Evolutionary conservation across 805 yeast species (phyloP).

Genomic region (Kazachstania taianensis): DNA sequence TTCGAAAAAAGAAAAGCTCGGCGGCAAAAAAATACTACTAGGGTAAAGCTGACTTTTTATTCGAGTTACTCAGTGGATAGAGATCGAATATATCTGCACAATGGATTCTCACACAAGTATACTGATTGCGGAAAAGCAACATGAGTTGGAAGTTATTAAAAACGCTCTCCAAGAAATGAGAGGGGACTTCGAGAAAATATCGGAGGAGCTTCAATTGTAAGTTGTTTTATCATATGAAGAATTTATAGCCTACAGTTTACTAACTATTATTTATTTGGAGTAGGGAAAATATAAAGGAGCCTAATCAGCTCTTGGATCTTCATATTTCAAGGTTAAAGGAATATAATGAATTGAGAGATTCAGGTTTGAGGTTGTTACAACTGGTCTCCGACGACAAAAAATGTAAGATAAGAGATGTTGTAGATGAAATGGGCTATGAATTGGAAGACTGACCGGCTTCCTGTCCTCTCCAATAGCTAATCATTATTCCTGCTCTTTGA

Average conservation of each 20-base stretch:
- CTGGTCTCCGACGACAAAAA: constrained; percentile 52
- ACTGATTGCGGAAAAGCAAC: background rate
- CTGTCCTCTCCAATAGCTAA: too few relatives aligned
- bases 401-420: constrained; percentile 36
- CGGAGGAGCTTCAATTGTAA: constrained; percentile 1
- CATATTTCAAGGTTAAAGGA: constrained; percentile 45
- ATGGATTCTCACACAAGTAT: too few relatives aligned
- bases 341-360: constrained; percentile 57
- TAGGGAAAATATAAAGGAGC: constrained; percentile 9
- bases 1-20: too few relatives aligned
- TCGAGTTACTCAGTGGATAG: too few relatives aligned
- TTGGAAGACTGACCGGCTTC: constrained; percentile 17
- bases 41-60: too few relatives aligned
- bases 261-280: too few relatives aligned
- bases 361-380: constrained; percentile 45
- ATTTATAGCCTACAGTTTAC: too few relatives aligned
- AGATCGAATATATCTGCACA: too few relatives aligned
- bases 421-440: constrained; percentile 41
- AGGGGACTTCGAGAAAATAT: background rate
- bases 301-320: constrained; percentile 36
- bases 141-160: background rate
- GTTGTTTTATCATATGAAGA: background rate
- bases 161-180: background rate
- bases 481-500: too few relatives aligned
- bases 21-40: too few relatives aligned